These are phyloP conservation scores for Fermentozyma sake DNA, from an alignment of 1,139 yeast species.

Conservation along the genomic window DNA sequence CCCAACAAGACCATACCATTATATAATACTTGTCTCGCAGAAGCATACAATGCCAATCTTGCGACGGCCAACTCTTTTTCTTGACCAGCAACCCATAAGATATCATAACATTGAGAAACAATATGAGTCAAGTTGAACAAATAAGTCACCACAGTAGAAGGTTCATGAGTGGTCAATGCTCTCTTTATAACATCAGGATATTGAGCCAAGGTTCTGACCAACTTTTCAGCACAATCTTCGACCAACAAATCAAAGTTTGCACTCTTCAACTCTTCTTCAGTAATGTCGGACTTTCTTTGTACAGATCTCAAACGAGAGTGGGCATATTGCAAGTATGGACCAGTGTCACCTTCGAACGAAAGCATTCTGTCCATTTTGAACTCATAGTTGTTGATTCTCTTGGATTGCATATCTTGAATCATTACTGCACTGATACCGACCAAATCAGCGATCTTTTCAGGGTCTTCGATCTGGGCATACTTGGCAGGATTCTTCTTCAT, in stretches of 20 bases:
- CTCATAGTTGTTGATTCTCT: slow-evolving; percentile 92
- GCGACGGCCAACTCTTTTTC: slow-evolving; percentile 83
- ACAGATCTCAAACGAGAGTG: slow-evolving; percentile 96
- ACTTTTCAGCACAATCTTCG: slow-evolving; percentile 70
- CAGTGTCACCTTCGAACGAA: slow-evolving; percentile 98
- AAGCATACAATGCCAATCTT: slow-evolving; percentile 84
- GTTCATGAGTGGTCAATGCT: slow-evolving; percentile 84
- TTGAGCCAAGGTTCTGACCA: slow-evolving; percentile 78
- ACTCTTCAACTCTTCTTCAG: slow-evolving; percentile 40
- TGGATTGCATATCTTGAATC: slow-evolving; percentile 99
- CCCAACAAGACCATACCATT: slow-evolving; percentile 93
- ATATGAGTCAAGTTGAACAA: slow-evolving; percentile 88
- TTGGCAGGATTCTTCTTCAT: slow-evolving; percentile 91
- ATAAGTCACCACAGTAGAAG: slow-evolving; percentile 92
- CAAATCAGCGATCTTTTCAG: slow-evolving; percentile 92
- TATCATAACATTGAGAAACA: slow-evolving; percentile 93
- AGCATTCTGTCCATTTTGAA: slow-evolving; percentile 99
- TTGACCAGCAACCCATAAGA: slow-evolving; percentile 97
- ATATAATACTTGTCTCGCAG: slow-evolving; percentile 85
- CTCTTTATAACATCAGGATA: slow-evolving; percentile 89
- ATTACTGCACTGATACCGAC: slow-evolving; percentile 96
- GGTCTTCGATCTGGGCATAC: slow-evolving; percentile 90
- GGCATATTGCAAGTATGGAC: slow-evolving; percentile 97
- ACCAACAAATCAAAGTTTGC: slow-evolving; percentile 73
- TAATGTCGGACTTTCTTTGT: slow-evolving; percentile 71